A percentile compares a stretch with the other conserved stretches of the same genome.
phyloP scores from a whole-genome alignment of 345 rosid species.

The Crucihimalaya himalaica region DNA sequence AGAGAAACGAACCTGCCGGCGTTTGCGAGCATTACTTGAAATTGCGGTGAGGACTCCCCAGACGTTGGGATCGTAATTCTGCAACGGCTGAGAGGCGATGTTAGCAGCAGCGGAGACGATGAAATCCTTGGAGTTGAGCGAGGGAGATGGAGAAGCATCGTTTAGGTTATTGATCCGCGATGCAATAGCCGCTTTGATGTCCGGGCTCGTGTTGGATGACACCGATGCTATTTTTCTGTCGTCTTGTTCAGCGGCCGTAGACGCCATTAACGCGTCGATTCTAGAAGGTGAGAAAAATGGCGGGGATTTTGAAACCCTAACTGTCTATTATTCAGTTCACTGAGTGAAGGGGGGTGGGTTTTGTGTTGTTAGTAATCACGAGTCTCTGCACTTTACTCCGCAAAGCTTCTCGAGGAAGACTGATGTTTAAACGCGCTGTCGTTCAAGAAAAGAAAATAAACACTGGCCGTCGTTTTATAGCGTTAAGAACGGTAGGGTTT shows the following conservation, averaged over 20 bases:
- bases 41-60: conserved; percentile 97
- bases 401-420: conserved; percentile 38
- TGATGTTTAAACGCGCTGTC: conserved; percentile 10
- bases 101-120: conserved; percentile 62
- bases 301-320: conserved; percentile 59
- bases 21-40: conserved; percentile 73
- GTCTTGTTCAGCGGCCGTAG: conserved; percentile 43
- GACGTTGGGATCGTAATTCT: conserved; percentile 61
- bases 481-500: conserved; percentile 1
- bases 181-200: conserved; percentile 20
- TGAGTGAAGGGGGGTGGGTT: background rate
- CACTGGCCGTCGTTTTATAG: background rate
- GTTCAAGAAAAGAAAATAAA: background rate
- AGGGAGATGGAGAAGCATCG: conserved; percentile 42
- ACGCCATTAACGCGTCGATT: background rate
- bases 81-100: conserved; percentile 70
- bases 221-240: conserved; percentile 33
- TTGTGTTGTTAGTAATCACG: background rate
- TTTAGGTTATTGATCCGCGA: conserved; percentile 38
- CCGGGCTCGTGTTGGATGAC: conserved; percentile 37
- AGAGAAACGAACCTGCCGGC: conserved; percentile 56
- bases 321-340: background rate
- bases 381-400: background rate
- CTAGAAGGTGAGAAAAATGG: conserved; percentile 34
- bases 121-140: conserved; percentile 50